Conservation (phyloP, 2,329 filamentous ascomycete species). For the Fusarium globosum region DNA sequence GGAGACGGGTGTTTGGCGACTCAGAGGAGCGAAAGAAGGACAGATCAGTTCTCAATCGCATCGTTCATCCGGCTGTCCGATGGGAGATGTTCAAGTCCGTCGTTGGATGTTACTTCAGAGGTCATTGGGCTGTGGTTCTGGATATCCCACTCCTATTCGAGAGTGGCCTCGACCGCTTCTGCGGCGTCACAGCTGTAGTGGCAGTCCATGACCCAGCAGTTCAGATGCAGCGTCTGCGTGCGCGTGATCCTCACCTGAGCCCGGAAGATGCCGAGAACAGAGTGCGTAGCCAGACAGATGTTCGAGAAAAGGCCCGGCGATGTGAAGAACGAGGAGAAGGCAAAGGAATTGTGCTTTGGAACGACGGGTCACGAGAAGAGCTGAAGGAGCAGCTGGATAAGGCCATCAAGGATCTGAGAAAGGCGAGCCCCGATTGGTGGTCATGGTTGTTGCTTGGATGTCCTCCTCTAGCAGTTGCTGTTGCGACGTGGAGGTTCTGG, state of each 20-base stretch:
- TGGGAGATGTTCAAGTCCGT: slow-evolving; percentile 82
- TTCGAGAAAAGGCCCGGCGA: slow-evolving; percentile 82
- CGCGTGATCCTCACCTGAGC: slow-evolving; percentile 80
- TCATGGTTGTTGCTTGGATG: slow-evolving; percentile 74
- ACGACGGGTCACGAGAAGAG: slow-evolving; percentile 80
- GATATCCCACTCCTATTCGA: slow-evolving; percentile 95
- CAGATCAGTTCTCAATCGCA: slow-evolving; percentile 82
- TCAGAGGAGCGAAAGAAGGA: slow-evolving; percentile 76
- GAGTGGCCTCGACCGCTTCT: slow-evolving; percentile 84
- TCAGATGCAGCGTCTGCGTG: slow-evolving; percentile 83
- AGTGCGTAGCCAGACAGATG: slow-evolving; percentile 87
- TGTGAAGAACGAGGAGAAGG: slow-evolving; percentile 73
- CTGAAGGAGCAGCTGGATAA: slow-evolving; percentile 73
- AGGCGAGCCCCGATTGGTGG: slow-evolving; percentile 83
- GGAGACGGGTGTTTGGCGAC: slow-evolving; percentile 86
- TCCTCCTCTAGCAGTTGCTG: slow-evolving; percentile 78
- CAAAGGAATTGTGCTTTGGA: slow-evolving; percentile 87
- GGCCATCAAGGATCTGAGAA: slow-evolving; percentile 72
- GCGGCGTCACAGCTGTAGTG: slow-evolving; percentile 87
- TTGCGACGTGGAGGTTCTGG: slow-evolving; percentile 78
- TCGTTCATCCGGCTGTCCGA: slow-evolving; percentile 92
- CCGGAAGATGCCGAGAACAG: slow-evolving; percentile 89
- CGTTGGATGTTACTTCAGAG: slow-evolving; percentile 76
- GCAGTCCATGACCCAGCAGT: slow-evolving; percentile 81
- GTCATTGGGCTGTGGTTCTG: slow-evolving; percentile 88